These are phyloP conservation scores for Fusarium nisikadoi DNA, from an alignment of 2,329 filamentous ascomycete species.

Conservation along the genomic window DNA sequence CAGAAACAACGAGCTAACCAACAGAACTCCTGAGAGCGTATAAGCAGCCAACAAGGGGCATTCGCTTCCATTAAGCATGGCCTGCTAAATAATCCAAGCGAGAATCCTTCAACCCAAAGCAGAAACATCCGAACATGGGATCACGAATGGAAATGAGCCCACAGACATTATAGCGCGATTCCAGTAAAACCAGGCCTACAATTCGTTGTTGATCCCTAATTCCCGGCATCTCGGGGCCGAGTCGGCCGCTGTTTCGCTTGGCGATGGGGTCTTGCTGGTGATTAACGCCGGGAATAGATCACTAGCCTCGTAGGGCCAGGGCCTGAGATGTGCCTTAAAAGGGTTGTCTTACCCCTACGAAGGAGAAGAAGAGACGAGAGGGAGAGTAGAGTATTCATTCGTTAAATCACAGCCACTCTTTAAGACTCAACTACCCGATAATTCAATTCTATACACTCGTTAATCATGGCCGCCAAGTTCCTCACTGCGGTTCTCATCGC, in stretches of 20 bases:
- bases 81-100: neutral
- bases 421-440: neutral
- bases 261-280: slow-evolving; percentile 11
- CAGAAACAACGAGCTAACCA: neutral
- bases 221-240: slow-evolving; percentile 14
- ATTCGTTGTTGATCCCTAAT: neutral
- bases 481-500: slow-evolving; percentile 44
- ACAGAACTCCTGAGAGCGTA: neutral
- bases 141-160: slow-evolving; percentile 9
- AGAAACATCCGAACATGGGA: slow-evolving; percentile 24
- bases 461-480: slow-evolving; percentile 44
- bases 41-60: neutral
- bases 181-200: neutral
- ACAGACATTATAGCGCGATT: neutral
- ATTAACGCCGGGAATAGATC: slow-evolving; percentile 22
- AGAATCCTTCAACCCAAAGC: neutral
- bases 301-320: slow-evolving; percentile 2
- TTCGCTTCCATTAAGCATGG: neutral
- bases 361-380: neutral
- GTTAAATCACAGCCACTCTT: neutral
- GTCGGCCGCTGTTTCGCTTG: slow-evolving; percentile 4
- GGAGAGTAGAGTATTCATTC: slow-evolving; percentile 8
- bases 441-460: slow-evolving; percentile 15
- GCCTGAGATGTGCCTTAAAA: slow-evolving; percentile 14
- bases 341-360: slow-evolving; percentile 6